Conservation (phyloP, 495 filamentous ascomycete species). For the Podospora pseudopauciseta region DNA sequence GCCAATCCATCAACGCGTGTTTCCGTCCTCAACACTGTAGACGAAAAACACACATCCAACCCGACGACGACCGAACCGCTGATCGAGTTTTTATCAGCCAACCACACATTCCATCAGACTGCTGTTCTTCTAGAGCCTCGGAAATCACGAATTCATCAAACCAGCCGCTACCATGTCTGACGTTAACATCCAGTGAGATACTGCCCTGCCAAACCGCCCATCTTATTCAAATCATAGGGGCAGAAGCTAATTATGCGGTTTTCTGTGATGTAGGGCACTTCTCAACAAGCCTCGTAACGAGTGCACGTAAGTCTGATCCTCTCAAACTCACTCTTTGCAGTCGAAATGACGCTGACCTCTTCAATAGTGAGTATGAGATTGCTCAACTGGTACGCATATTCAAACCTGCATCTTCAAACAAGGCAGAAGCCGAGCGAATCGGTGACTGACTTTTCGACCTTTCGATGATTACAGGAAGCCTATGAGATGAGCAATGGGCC, state of each 20-base stretch:
- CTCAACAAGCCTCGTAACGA: conserved; percentile 32
- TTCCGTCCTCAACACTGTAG: conserved; percentile 3
- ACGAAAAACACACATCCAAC: not conserved
- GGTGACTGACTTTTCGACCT: not conserved
- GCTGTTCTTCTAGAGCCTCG: not conserved
- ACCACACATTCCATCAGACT: not conserved
- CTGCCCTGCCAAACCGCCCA: not conserved
- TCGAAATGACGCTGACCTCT: conserved; percentile 4
- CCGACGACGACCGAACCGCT: not conserved
- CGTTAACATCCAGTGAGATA: conserved; percentile 28
- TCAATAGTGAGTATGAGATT: conserved; percentile 28
- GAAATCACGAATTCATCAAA: not conserved
- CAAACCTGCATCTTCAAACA: not conserved
- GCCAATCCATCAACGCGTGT: not conserved
- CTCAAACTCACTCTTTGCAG: not conserved
- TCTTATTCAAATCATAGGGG: not conserved
- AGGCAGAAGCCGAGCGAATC: not conserved
- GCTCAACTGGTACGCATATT: conserved; percentile 24
- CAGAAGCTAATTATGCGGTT: not conserved
- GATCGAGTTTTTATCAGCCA: not conserved
- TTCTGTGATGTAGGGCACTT: conserved; percentile 23
- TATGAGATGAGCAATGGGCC: conserved; percentile 35
- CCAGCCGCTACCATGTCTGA: conserved; percentile 23
- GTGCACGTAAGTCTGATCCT: conserved; percentile 29
- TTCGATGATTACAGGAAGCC: conserved; percentile 19